Percentiles rank a stretch among this genome's conserved stretches.
Conservation (phyloP, 2,329 filamentous ascomycete genomes). For the Hymenoscyphus albidus region DNA sequence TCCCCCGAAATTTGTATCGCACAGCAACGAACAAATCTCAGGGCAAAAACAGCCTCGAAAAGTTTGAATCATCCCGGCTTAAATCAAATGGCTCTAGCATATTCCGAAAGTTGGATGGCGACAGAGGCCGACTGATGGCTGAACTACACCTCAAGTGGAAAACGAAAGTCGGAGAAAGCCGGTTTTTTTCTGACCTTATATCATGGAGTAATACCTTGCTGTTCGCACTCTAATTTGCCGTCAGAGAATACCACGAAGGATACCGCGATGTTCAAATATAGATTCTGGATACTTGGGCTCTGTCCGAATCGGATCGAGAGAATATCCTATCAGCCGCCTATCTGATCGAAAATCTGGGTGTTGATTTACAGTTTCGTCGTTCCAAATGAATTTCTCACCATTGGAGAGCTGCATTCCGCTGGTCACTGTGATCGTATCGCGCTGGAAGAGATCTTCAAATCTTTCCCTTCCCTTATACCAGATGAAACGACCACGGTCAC, state of each 20-base stretch:
- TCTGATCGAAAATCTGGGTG: background rate
- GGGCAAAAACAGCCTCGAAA: background rate
- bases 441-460: background rate
- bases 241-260: background rate
- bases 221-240: background rate
- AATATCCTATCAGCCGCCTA: background rate
- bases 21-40: background rate
- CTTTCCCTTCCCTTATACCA: background rate
- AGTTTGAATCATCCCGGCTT: background rate
- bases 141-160: background rate
- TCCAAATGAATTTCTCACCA: background rate
- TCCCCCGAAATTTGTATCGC: background rate
- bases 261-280: background rate
- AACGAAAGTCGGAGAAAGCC: background rate
- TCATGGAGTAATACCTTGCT: background rate
- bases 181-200: background rate
- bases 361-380: background rate
- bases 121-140: background rate
- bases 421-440: background rate
- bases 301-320: background rate
- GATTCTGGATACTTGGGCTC: background rate
- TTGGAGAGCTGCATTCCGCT: background rate
- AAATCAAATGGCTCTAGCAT: background rate
- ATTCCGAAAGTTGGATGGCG: background rate
- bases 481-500: background rate